Conservation (phyloP, 2,329 filamentous ascomycete species). For the Amylocarpus encephaloides region DNA sequence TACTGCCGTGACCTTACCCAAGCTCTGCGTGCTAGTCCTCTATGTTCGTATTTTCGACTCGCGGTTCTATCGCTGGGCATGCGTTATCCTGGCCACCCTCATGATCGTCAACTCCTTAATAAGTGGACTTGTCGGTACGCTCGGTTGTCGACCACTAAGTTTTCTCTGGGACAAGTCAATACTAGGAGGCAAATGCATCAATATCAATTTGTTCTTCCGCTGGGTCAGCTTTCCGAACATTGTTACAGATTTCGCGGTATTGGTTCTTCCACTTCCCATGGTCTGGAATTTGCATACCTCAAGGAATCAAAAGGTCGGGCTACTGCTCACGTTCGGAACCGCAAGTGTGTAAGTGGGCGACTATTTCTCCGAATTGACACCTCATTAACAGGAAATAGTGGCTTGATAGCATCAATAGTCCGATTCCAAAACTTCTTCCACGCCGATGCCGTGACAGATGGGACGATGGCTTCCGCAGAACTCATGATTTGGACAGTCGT, state of each 20-base stretch:
- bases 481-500: constrained; percentile 7
- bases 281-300: constrained; percentile 1
- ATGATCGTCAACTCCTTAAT: constrained; percentile 1
- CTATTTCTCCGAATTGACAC: neutral
- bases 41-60: constrained; percentile 5
- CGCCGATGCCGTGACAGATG: neutral
- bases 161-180: neutral
- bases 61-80: neutral
- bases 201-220: neutral
- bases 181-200: neutral
- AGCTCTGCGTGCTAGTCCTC: constrained; percentile 1
- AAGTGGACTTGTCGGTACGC: neutral
- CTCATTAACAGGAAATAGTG: neutral
- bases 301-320: neutral
- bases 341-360: neutral
- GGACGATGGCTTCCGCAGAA: neutral
- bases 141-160: neutral
- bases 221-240: constrained; percentile 5
- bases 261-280: constrained; percentile 5
- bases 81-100: neutral
- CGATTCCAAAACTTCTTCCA: constrained; percentile 3
- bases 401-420: constrained; percentile 1
- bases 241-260: constrained; percentile 4
- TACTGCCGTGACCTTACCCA: neutral
- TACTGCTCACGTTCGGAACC: neutral